These are phyloP conservation scores for Kalanchoe fedtschenkoi DNA, from an alignment of 164 flowering plant genomes.

Conservation along the genomic window DNA sequence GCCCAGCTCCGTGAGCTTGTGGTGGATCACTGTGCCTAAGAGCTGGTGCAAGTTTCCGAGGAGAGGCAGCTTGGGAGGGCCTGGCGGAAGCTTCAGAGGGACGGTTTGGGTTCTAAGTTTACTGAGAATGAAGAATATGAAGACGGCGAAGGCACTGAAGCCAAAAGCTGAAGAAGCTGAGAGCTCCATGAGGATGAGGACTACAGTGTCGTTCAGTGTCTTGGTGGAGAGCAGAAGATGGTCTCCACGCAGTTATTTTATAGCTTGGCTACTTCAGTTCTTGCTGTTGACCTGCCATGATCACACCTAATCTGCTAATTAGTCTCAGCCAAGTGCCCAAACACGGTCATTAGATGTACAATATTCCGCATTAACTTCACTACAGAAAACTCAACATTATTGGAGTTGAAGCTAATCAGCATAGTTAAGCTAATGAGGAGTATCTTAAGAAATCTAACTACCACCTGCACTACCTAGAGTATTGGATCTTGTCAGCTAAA, in stretches of 20 bases:
- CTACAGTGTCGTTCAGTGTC: neutral
- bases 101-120: neutral
- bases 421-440: no score
- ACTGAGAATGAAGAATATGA: neutral
- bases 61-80: slow-evolving; percentile 1
- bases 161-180: neutral
- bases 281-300: neutral
- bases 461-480: neutral
- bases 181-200: neutral
- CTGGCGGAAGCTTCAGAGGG: neutral
- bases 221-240: neutral
- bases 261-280: neutral
- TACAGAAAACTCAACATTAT: no score
- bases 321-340: no score
- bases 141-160: neutral
- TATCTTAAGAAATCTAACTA: neutral
- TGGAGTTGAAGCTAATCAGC: neutral
- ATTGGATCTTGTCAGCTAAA: neutral
- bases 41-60: slow-evolving; percentile 2
- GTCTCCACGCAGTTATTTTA: neutral
- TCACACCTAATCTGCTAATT: no score
- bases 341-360: no score
- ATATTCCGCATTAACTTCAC: no score
- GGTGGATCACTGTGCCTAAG: slow-evolving; percentile 5
- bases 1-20: slow-evolving; percentile 3